Evolutionary conservation across 1,284 basidiomycete species (phyloP), one percentile per base, ranked within the genome.

Genomic region (Ganoderma resinaceum): DNA sequence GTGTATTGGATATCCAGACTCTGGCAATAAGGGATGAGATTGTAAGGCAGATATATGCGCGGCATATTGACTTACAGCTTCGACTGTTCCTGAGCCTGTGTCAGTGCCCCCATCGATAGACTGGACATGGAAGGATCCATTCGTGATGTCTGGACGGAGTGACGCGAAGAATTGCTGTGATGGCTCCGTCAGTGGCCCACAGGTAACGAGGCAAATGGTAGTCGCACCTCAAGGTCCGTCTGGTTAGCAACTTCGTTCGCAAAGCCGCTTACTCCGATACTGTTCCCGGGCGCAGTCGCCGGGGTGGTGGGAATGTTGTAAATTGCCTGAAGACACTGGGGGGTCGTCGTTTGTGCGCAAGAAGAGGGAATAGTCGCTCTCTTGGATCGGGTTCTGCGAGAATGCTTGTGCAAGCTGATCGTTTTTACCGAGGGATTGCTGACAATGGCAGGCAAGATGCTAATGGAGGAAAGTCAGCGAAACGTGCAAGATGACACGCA

Each of bases 1-100:
- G 88, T 86, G 66, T 90, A 90, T 78, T 91, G 87, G 43, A 89
- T 86, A 72, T 91, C 88, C 18, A 91, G 80, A 73, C 88, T 87
- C 58, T 58, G 88, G 11, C 20, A 77, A 85, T 87, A 78, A 20
- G 18, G 1, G 14, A 9, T 33, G 12, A 84, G 52, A 88, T 78
- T 90, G 71, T 84, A 80, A 73, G 11, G n/a, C 23, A 23, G 9
- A 52, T 26, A 89, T 89, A 5, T 82, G 43, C 14, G 18, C n/a
- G 3, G 35, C 42, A 1, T 37, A 12, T 14, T 1, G 40, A 63
- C 73, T 33, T 67, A 75, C 73, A 3, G 72, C 73, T 49, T 74
- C 73, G 1, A 69, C 53, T 16, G 70, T 72, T 3, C 72, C 70
- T 16, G 38, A 33, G 55, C 73, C 72, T 16, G 52, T 49, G 49